A percentile compares a stretch with the other conserved stretches of the same genome.
Conservation (phyloP, 371 early-diverging fungal genomes). For the Mucor racemosus region DNA sequence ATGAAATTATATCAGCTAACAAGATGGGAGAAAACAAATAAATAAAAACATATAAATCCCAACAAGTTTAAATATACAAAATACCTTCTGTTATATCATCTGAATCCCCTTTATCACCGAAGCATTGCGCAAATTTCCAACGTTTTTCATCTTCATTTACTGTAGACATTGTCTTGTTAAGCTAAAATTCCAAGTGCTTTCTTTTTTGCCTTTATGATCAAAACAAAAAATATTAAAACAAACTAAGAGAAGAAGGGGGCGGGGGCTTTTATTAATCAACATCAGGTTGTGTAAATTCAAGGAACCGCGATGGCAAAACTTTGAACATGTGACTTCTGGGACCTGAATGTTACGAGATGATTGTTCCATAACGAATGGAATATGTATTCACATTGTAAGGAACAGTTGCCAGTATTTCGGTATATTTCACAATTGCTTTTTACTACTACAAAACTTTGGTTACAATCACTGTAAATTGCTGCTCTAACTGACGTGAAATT, state of each 20-base stretch:
- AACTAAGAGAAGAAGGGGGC: conserved; percentile 1
- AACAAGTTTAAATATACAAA: neutral
- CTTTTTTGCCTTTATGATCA: neutral
- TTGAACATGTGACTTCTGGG: neutral
- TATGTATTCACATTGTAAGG: no score
- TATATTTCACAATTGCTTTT: no score
- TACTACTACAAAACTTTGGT: no score
- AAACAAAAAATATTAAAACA: neutral
- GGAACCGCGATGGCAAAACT: neutral
- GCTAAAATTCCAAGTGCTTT: neutral
- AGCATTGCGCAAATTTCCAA: conserved; percentile 98
- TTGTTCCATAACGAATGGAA: no score
- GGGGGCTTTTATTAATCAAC: neutral
- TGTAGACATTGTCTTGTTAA: neutral
- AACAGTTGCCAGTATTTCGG: no score
- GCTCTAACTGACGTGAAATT: no score
- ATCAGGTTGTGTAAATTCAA: conserved; percentile 2
- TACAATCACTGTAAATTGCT: no score
- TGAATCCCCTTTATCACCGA: conserved; percentile 97
- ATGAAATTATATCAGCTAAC: conserved; percentile 96
- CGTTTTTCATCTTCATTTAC: conserved; percentile 11
- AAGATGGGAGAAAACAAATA: neutral
- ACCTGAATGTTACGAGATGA: no score
- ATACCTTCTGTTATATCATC: conserved; percentile 98
- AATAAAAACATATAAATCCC: neutral